Conservation (phyloP, 768 basidiomycete genomes). For the Boletus patriciae region DNA sequence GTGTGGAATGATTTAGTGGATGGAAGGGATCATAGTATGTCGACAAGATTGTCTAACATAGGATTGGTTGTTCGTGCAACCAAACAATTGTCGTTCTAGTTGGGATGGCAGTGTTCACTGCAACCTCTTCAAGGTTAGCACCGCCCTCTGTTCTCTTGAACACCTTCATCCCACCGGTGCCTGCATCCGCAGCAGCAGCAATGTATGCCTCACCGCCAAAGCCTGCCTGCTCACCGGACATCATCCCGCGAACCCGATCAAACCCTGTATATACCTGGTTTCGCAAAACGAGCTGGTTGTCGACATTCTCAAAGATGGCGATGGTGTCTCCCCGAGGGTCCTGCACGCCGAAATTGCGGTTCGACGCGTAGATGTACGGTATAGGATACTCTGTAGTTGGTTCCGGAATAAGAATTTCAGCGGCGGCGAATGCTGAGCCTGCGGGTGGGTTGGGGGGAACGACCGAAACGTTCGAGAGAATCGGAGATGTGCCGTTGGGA, state of each 20-base stretch:
- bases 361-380: conserved; percentile 65
- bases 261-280: conserved; percentile 64
- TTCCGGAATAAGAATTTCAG: conserved; percentile 61
- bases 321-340: conserved; percentile 62
- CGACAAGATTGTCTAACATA: too few relatives aligned
- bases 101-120: conserved; percentile 51
- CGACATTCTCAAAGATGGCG: conserved; percentile 54
- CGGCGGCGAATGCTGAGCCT: conserved; percentile 48
- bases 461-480: conserved; percentile 52
- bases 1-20: too few relatives aligned
- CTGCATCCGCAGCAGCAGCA: conserved; percentile 53
- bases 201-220: conserved; percentile 51
- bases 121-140: conserved; percentile 50
- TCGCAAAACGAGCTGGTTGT: conserved; percentile 41
- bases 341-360: conserved; percentile 56
- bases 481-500: conserved; percentile 51
- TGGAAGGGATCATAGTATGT: too few relatives aligned
- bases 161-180: conserved; percentile 56
- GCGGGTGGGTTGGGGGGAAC: conserved; percentile 42
- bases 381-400: conserved; percentile 46
- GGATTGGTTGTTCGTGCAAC: conserved; percentile 10
- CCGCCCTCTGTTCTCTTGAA: conserved; percentile 56
- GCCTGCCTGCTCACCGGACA: too few relatives aligned
- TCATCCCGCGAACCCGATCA: conserved; percentile 68
- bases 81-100: conserved; percentile 55